Percentiles rank a stretch among this genome's conserved stretches.
Conservation (phyloP, 2,329 filamentous ascomycete species). For the Venturia effusa region DNA sequence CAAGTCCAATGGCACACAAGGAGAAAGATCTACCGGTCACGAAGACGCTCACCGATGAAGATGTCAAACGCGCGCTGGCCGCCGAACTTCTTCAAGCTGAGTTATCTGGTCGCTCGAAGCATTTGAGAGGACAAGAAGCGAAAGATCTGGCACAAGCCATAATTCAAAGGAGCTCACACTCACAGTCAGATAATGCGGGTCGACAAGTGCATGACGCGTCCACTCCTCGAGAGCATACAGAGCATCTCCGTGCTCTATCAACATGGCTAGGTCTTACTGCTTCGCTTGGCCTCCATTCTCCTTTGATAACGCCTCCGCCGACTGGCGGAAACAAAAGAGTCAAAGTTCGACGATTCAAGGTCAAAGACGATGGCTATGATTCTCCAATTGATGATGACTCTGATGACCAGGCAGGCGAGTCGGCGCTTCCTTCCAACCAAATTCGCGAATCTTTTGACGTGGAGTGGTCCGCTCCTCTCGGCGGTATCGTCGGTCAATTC, state of each 20-base stretch:
- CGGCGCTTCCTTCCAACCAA: constrained; percentile 11
- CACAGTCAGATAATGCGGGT: constrained; percentile 14
- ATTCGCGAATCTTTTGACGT: constrained; percentile 34
- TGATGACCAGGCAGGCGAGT: constrained; percentile 18
- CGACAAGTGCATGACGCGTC: not conserved
- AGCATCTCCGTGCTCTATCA: not conserved
- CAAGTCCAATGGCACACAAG: not conserved
- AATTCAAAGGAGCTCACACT: constrained; percentile 26
- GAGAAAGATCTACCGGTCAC: not conserved
- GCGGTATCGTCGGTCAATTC: constrained; percentile 31
- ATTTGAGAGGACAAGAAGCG: constrained; percentile 35
- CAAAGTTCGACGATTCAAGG: constrained; percentile 30
- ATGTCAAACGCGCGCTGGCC: constrained; percentile 34
- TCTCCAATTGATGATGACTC: constrained; percentile 26
- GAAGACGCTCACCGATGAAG: constrained; percentile 24
- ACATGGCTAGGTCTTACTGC: constrained; percentile 18
- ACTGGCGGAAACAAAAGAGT: constrained; percentile 25
- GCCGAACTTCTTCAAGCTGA: constrained; percentile 37
- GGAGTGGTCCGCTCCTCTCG: constrained; percentile 31
- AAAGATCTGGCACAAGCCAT: constrained; percentile 35
- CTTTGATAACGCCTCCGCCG: not conserved
- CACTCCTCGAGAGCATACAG: not conserved
- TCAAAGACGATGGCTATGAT: constrained; percentile 29
- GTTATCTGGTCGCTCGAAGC: constrained; percentile 27
- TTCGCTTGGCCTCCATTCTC: constrained; percentile 16